Conservation (phyloP, 2,329 filamentous ascomycete species). For the Cercospora sp. region DNA sequence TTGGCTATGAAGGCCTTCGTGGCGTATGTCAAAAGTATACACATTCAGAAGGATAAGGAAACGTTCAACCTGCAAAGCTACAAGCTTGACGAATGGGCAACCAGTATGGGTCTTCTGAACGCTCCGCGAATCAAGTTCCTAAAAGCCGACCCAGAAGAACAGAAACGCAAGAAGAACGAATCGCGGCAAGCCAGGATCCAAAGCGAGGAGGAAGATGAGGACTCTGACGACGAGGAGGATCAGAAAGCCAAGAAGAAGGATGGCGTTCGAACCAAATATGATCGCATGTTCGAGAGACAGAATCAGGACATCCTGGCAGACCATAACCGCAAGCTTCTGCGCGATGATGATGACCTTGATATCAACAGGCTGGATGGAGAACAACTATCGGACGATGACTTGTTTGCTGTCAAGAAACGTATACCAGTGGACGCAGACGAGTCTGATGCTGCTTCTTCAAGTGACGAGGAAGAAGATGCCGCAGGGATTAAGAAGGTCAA, state of each 20-base stretch:
- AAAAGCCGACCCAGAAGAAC: conserved; percentile 84
- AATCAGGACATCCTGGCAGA: conserved; percentile 95
- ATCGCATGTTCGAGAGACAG: conserved; percentile 95
- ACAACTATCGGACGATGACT: conserved; percentile 60
- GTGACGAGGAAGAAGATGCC: conserved; percentile 38
- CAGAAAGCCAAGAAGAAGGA: conserved; percentile 56
- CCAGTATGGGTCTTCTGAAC: conserved; percentile 83
- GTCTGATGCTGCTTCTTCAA: conserved; percentile 41
- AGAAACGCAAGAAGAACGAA: conserved; percentile 84
- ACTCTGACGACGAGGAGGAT: conserved; percentile 52
- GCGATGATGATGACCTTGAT: conserved; percentile 52
- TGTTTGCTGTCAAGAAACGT: conserved; percentile 90
- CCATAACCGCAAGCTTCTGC: conserved; percentile 86
- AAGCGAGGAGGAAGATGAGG: conserved; percentile 59
- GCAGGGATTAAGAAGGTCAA: conserved; percentile 61
- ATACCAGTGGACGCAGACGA: conserved; percentile 67
- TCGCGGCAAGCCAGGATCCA: conserved; percentile 62
- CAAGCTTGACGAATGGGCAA: conserved; percentile 80
- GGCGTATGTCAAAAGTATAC: conserved; percentile 80
- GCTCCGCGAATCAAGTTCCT: conserved; percentile 90
- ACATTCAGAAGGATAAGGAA: conserved; percentile 88
- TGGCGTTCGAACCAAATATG: conserved; percentile 87
- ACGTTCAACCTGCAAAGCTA: conserved; percentile 83
- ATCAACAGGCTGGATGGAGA: conserved; percentile 37
- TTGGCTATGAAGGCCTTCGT: conserved; percentile 94